phyloP scores from a whole-genome alignment of 169 alveolate genomes.

The Prorocentrum cordatum region DNA sequence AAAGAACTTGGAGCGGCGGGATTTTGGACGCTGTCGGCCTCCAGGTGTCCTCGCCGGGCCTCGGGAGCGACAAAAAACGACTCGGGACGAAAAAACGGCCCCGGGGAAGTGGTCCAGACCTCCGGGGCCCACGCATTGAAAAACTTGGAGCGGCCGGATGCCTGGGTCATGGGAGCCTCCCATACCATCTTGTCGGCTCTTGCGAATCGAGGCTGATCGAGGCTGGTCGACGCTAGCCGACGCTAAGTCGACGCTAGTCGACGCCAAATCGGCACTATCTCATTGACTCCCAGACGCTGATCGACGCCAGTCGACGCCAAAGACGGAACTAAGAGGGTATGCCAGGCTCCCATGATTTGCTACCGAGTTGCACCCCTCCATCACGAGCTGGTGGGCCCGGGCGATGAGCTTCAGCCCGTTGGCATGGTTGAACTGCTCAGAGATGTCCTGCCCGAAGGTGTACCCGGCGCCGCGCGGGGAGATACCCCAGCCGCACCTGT shows the following conservation, averaged over 20 bases:
- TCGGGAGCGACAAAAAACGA: conserved; percentile 95
- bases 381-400: conserved; percentile 99
- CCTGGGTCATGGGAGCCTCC: too few species aligned
- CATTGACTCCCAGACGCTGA: neutral
- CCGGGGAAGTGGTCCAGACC: conserved; percentile 74
- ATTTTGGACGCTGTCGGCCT: conserved; percentile 88
- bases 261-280: neutral
- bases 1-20: conserved; percentile 90
- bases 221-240: too few species aligned
- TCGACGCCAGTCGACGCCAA: neutral
- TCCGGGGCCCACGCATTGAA: neutral
- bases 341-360: neutral
- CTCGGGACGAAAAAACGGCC: conserved; percentile 94
- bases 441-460: conserved; percentile 95
- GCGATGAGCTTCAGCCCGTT: conserved; percentile 93
- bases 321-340: neutral
- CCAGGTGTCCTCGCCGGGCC: conserved; percentile 81
- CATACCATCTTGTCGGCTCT: too few species aligned
- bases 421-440: conserved; percentile 87
- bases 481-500: neutral
- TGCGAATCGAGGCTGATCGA: too few species aligned
- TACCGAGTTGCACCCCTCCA: conserved; percentile 96
- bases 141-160: too few species aligned
- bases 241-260: neutral
- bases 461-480: conserved; percentile 99